A percentile compares a stretch with the other conserved stretches of the same genome.
Evolutionary conservation across 345 rosid species (phyloP).

Genomic region (Psidium friedrichsthalianum): DNA sequence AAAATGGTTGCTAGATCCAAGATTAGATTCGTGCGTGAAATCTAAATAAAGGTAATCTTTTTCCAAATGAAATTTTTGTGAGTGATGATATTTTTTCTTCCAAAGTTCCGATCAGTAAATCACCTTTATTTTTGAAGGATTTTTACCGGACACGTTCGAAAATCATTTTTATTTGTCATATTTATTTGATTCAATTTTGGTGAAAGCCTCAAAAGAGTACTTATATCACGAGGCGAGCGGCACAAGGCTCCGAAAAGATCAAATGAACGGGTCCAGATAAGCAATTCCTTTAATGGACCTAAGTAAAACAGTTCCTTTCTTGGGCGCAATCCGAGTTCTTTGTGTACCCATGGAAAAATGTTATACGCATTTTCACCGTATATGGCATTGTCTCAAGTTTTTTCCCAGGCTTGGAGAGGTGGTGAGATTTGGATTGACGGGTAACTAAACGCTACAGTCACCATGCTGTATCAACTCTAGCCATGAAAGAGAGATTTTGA

Average conservation of each 20-base stretch:
- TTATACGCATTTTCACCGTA: neutral
- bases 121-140: neutral
- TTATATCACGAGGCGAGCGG: neutral
- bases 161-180: rapidly evolving
- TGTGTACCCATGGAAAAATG: neutral
- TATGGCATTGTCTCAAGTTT: neutral
- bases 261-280: too few species aligned
- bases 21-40: neutral
- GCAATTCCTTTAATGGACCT: too few species aligned
- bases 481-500: neutral
- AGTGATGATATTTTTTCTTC: too few species aligned
- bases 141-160: neutral
- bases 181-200: neutral
- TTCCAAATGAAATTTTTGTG: neutral
- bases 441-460: neutral
- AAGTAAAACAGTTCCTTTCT: too few species aligned
- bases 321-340: too few species aligned
- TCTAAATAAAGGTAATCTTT: neutral
- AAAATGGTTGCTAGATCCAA: neutral
- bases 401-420: neutral
- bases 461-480: neutral
- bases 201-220: neutral
- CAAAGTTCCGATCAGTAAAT: neutral
- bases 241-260: too few species aligned
- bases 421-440: neutral